These are phyloP conservation scores for Aspergillus sp. DNA, from an alignment of 2,329 filamentous ascomycete species.

Conservation along the genomic window DNA sequence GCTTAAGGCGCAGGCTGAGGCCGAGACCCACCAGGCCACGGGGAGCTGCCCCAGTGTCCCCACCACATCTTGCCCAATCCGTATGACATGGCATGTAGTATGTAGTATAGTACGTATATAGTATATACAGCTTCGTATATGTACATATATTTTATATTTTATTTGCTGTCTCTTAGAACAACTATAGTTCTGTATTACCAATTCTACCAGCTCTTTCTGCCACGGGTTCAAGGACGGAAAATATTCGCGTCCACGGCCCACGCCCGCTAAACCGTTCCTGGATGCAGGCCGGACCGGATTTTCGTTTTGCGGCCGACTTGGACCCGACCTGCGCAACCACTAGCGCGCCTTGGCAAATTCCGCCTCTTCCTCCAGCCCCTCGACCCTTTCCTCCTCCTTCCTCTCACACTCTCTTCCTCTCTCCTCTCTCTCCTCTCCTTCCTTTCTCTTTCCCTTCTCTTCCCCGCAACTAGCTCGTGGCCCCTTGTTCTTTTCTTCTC, in stretches of 20 bases:
- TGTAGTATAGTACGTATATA: no score
- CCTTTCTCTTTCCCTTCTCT: slow-evolving; percentile 6
- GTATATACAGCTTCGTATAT: no score
- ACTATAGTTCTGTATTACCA: no score
- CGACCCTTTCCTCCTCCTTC: slow-evolving; percentile 14
- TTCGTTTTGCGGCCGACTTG: slow-evolving; percentile 17
- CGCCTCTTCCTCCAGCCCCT: slow-evolving; percentile 24
- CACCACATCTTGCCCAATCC: no score
- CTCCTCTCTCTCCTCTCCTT: slow-evolving; percentile 6
- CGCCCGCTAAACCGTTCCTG: slow-evolving; percentile 20
- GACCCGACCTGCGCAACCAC: slow-evolving; percentile 26
- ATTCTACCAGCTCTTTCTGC: no score
- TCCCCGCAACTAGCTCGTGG: slow-evolving; percentile 1
- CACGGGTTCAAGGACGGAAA: slow-evolving; percentile 16
- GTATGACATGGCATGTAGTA: no score
- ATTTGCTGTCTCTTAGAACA: no score
- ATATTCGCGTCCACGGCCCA: slow-evolving; percentile 18
- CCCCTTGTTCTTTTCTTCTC: slow-evolving; percentile 7
- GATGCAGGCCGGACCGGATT: slow-evolving; percentile 15
- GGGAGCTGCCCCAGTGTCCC: no score
- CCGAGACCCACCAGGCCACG: no score
- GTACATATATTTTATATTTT: no score
- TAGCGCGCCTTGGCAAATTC: slow-evolving; percentile 25
- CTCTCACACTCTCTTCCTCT: slow-evolving; percentile 2
- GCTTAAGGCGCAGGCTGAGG: no score